Evolutionary conservation across 2,329 filamentous ascomycete genomes (phyloP), one percentile per base, ranked within the genome.

Genomic region (Chalaropsis thielavioides): DNA sequence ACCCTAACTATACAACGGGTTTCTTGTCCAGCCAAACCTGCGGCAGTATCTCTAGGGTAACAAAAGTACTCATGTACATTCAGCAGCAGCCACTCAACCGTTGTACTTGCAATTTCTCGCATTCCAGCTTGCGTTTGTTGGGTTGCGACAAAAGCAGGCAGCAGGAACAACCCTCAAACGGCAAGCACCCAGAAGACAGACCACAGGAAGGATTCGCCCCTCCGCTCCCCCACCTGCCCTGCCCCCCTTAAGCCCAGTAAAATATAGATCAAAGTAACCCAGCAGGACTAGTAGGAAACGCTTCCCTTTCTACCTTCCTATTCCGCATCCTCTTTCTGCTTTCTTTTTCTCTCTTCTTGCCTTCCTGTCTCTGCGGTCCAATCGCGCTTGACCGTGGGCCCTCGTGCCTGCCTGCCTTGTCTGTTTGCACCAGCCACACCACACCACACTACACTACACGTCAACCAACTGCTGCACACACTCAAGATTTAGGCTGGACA

Each of bases 211-310:
- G 54, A 38, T 35, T 58, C 15, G 22, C 43, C 7, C 27, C 54
- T 58, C 51, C 24, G 15, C 58, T 27, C 22, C 41, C 54, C 54
- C 54, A 58, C 54, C 54, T 58, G 54, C 54, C 41, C n/a, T n/a
- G n/a, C n/a, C n/a, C n/a, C n/a, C 59, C 38, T 43, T 61, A 41
- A 61, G 41, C 44, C n/a, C 22, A 24, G 24, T 7, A 44, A 35
- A 44, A 43, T 61, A 61, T 61, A 61, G 58, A 61, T 15, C 31
- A 31, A 61, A 24, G n/a, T 5, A 61, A 11, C 27, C 44, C 38
- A 61, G 17, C 54, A n/a, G 49, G 19, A 44, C 44, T 19, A 61
- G 17, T 27, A n/a, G 49, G 41, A 62, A 62, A n/a, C 19, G 41
- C 40, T 19, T 27, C 24, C 10, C 22, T 27, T 56, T 4, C 27